phyloP scores from a whole-genome alignment of 1,139 yeast species.

The Geotrichum klebahnii region DNA sequence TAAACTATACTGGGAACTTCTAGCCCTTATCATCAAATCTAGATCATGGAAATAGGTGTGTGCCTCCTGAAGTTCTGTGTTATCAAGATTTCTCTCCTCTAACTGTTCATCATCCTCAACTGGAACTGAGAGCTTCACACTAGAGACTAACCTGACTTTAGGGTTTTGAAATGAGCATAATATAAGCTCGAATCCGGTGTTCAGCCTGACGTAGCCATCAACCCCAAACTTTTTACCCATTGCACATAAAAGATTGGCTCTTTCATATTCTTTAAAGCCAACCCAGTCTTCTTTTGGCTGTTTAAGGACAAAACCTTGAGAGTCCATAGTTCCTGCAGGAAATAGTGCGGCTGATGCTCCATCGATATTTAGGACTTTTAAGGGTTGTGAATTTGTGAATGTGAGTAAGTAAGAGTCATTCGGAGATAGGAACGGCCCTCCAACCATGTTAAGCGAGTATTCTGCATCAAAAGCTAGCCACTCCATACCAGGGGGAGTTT shows the following conservation, averaged over 20 bases:
- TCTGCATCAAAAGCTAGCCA: constrained; percentile 18
- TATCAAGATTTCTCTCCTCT: too few species aligned
- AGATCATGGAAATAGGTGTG: too few species aligned
- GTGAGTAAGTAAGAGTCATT: constrained; percentile 23
- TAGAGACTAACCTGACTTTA: constrained; percentile 45
- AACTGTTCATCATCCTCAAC: constrained; percentile 30
- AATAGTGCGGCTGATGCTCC: constrained; percentile 23
- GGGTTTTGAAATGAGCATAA: constrained; percentile 49
- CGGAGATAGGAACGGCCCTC: constrained; percentile 21
- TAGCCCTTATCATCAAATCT: too few species aligned
- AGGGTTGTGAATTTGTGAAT: constrained; percentile 5
- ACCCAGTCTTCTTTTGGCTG: constrained; percentile 12
- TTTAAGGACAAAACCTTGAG: constrained; percentile 14
- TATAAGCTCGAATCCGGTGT: constrained; percentile 54
- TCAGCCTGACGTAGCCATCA: constrained; percentile 53
- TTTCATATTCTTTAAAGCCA: constrained; percentile 39
- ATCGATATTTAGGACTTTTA: constrained; percentile 15
- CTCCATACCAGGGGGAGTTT: constrained; percentile 5
- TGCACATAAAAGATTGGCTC: constrained; percentile 48
- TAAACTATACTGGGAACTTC: neutral
- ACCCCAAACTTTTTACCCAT: constrained; percentile 50
- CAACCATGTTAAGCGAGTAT: constrained; percentile 12
- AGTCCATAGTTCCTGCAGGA: constrained; percentile 16
- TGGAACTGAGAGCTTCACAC: constrained; percentile 38
- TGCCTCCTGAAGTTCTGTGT: too few species aligned